Conservation (phyloP, 2,329 filamentous ascomycete genomes). For the Tolypocladium paradoxum region DNA sequence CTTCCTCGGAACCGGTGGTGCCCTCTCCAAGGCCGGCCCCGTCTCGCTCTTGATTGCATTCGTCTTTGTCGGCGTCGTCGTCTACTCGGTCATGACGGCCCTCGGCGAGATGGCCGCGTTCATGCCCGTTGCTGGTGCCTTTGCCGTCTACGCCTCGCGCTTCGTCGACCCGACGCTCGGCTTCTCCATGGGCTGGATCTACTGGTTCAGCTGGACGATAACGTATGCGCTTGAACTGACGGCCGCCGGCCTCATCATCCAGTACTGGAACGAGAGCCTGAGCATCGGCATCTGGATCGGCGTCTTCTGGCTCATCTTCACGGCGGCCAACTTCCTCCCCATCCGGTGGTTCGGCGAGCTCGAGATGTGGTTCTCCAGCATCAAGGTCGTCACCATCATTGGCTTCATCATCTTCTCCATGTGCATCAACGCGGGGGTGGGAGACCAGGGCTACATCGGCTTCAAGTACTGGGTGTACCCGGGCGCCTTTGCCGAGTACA, state of each 20-base stretch:
- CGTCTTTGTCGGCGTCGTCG: constrained; percentile 57
- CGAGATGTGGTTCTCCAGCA: constrained; percentile 67
- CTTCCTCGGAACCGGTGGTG: constrained; percentile 56
- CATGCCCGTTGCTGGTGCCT: constrained; percentile 66
- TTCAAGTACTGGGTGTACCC: constrained; percentile 62
- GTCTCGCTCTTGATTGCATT: constrained; percentile 58
- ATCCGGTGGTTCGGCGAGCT: constrained; percentile 65
- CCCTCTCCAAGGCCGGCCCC: constrained; percentile 53
- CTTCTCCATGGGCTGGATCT: constrained; percentile 74
- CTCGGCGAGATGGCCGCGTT: constrained; percentile 67
- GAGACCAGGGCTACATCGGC: constrained; percentile 59
- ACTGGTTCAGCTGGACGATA: constrained; percentile 70
- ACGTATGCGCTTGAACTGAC: constrained; percentile 66
- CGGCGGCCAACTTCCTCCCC: constrained; percentile 57
- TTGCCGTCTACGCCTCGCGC: constrained; percentile 64
- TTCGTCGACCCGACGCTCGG: constrained; percentile 64
- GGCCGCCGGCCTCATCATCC: constrained; percentile 62
- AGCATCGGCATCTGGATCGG: constrained; percentile 63
- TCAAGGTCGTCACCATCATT: constrained; percentile 67
- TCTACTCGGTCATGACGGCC: constrained; percentile 65
- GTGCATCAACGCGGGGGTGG: constrained; percentile 62
- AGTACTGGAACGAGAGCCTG: constrained; percentile 57
- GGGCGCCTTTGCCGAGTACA: constrained; percentile 54
- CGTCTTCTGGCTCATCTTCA: constrained; percentile 63
- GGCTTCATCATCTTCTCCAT: constrained; percentile 70